Percentiles rank a stretch among this genome's conserved stretches.
Conservation (phyloP, 495 filamentous ascomycete genomes). For the Echria macrotheca region DNA sequence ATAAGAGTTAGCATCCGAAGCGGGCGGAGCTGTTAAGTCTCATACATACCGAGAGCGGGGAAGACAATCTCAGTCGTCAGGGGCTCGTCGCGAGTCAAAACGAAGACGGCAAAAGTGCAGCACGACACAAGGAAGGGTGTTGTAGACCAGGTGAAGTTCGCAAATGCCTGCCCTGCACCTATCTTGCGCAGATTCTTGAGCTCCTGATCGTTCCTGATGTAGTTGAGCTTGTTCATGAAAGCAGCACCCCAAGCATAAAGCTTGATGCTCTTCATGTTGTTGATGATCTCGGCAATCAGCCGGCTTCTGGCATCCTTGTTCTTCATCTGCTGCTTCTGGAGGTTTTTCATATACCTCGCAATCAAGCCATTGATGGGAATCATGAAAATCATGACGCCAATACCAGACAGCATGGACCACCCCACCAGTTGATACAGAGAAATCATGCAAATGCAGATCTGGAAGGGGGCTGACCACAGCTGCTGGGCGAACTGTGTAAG, state of each 20-base stretch:
- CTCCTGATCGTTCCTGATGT: constrained; percentile 91
- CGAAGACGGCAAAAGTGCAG: constrained; percentile 92
- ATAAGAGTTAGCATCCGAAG: constrained; percentile 7
- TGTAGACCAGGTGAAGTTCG: constrained; percentile 99
- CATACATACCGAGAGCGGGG: constrained; percentile 61
- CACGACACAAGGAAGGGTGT: constrained; percentile 98
- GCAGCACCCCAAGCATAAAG: constrained; percentile 95
- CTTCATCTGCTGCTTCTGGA: constrained; percentile 97
- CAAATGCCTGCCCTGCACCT: constrained; percentile 84
- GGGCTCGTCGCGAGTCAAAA: constrained; percentile 70
- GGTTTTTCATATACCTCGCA: constrained; percentile 83
- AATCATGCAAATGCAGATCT: constrained; percentile 90
- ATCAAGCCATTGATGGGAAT: constrained; percentile 94
- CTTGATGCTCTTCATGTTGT: constrained; percentile 99
- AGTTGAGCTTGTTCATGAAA: constrained; percentile 95
- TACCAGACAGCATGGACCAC: constrained; percentile 90
- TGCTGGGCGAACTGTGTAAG: constrained; percentile 93
- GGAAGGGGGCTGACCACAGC: constrained; percentile 93
- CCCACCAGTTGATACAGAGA: constrained; percentile 94
- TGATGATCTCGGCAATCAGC: constrained; percentile 94
- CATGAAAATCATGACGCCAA: constrained; percentile 95
- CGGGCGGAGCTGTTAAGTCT: constrained; percentile 12
- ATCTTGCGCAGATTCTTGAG: constrained; percentile 94
- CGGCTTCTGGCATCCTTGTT: constrained; percentile 95
- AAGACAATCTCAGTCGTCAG: constrained; percentile 95